Conservation (phyloP, 805 yeast genomes). For the Lachancea fermentati region DNA sequence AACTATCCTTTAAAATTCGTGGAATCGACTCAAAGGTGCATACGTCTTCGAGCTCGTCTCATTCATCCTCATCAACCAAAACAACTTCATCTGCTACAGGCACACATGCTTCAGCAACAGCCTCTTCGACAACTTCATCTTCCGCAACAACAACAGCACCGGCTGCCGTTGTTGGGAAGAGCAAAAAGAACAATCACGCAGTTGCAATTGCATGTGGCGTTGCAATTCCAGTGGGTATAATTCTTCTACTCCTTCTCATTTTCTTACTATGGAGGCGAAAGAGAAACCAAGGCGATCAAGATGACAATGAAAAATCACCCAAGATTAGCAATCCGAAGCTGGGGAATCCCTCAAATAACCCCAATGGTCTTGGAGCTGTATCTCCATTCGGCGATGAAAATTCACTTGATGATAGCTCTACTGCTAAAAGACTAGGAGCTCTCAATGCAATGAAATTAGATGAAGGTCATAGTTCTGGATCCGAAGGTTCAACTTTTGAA, state of each 20-base stretch:
- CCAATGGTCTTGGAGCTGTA: constrained; percentile 20
- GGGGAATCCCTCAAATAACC: constrained; percentile 34
- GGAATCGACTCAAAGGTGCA: constrained; percentile 38
- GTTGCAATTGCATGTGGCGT: constrained; percentile 90
- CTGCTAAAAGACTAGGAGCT: constrained; percentile 39
- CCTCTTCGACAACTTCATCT: constrained; percentile 26
- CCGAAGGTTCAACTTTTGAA: constrained; percentile 43
- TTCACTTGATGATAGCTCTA: constrained; percentile 23
- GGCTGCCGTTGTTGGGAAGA: constrained; percentile 8
- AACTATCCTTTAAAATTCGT: constrained; percentile 44
- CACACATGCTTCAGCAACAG: constrained; percentile 23
- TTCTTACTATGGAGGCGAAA: constrained; percentile 52
- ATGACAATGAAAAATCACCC: constrained; percentile 30
- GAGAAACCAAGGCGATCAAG: constrained; percentile 16
- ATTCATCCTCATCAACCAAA: constrained; percentile 26
- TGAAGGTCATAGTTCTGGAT: constrained; percentile 41
- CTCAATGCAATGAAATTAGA: constrained; percentile 49
- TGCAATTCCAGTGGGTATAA: constrained; percentile 62
- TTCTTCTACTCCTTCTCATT: constrained; percentile 43
- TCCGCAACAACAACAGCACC: constrained; percentile 20
- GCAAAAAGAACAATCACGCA: constrained; percentile 39
- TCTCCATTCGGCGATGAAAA: constrained; percentile 29
- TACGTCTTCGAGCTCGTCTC: constrained; percentile 17
- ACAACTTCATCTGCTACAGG: constrained; percentile 28
- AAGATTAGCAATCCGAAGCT: constrained; percentile 37